Conservation (phyloP, 805 yeast genomes). For the Saccharomycopsis sp. region DNA sequence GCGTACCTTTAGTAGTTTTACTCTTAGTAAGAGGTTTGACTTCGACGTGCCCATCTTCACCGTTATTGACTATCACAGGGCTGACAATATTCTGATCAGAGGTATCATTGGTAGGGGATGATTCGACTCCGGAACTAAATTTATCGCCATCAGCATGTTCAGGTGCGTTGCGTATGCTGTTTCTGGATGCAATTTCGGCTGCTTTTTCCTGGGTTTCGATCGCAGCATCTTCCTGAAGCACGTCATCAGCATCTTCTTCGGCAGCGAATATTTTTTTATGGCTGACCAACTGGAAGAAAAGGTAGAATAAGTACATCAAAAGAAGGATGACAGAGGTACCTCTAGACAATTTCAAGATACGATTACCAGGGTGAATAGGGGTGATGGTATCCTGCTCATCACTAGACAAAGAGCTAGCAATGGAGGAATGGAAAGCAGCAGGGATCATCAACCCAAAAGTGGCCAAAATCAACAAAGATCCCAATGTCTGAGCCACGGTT, state of each 20-base stretch:
- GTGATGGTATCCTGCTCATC: slow-evolving; percentile 27
- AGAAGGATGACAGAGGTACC: slow-evolving; percentile 79
- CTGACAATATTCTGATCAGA: slow-evolving; percentile 26
- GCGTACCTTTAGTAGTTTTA: slow-evolving; percentile 11
- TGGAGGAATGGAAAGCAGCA: slow-evolving; percentile 86
- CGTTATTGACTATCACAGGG: slow-evolving; percentile 11
- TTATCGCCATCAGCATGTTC: not conserved
- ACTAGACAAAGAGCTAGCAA: slow-evolving; percentile 40
- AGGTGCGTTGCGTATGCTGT: not conserved
- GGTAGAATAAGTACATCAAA: slow-evolving; percentile 68
- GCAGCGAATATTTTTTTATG: slow-evolving; percentile 72
- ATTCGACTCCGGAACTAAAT: not conserved
- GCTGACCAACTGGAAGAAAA: slow-evolving; percentile 82
- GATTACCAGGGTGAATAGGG: slow-evolving; percentile 26
- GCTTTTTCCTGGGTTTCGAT: slow-evolving; percentile 4
- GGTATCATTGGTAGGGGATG: slow-evolving; percentile 24
- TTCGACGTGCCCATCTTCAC: slow-evolving; percentile 21
- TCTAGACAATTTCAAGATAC: slow-evolving; percentile 70
- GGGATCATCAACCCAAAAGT: slow-evolving; percentile 86
- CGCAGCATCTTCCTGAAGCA: slow-evolving; percentile 23
- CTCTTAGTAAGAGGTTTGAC: not conserved
- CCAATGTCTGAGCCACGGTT: slow-evolving; percentile 97
- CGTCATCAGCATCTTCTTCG: slow-evolving; percentile 28
- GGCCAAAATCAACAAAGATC: slow-evolving; percentile 84
- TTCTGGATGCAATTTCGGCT: slow-evolving; percentile 3